phyloP scores from a whole-genome alignment of 345 rosid genomes.

The Populus pruinosa region DNA sequence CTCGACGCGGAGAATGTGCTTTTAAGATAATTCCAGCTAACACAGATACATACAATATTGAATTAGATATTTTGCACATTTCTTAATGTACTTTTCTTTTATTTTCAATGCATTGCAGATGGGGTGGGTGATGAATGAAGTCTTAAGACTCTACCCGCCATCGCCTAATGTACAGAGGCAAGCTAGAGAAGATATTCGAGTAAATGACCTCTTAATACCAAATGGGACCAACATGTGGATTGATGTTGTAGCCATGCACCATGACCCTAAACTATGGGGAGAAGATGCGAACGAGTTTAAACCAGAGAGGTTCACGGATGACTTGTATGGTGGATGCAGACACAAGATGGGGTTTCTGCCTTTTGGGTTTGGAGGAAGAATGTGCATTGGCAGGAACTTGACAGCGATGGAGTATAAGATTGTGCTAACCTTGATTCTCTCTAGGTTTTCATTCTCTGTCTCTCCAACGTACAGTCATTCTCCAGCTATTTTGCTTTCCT shows the following conservation, averaged over 20 bases:
- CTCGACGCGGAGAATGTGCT: too few relatives aligned
- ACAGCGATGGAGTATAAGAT: constrained; percentile 70
- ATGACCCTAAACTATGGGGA: constrained; percentile 78
- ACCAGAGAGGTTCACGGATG: constrained; percentile 78
- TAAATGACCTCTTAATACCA: constrained; percentile 44
- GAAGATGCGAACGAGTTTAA: constrained; percentile 61
- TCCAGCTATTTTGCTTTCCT: constrained; percentile 64
- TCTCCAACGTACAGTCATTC: constrained; percentile 66
- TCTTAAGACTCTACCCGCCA: constrained; percentile 66
- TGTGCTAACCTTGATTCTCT: constrained; percentile 57
- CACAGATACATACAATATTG: too few relatives aligned
- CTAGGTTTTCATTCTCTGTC: constrained; percentile 61
- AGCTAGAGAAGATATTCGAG: constrained; percentile 55
- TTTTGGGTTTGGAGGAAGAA: constrained; percentile 93
- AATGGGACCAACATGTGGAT: constrained; percentile 85
- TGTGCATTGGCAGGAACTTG: constrained; percentile 83
- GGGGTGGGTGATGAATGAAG: constrained; percentile 90
- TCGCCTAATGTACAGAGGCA: constrained; percentile 87
- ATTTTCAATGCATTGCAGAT: constrained; percentile 42
- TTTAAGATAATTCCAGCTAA: too few relatives aligned
- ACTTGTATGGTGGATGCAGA: constrained; percentile 68
- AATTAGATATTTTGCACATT: too few relatives aligned
- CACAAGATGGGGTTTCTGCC: constrained; percentile 92
- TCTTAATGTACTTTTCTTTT: too few relatives aligned
- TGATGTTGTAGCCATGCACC: constrained; percentile 89